Evolutionary conservation across 352 stramenopile species (phyloP), one percentile per base, ranked within the genome.

Genomic region (Pythium apleroticum): DNA sequence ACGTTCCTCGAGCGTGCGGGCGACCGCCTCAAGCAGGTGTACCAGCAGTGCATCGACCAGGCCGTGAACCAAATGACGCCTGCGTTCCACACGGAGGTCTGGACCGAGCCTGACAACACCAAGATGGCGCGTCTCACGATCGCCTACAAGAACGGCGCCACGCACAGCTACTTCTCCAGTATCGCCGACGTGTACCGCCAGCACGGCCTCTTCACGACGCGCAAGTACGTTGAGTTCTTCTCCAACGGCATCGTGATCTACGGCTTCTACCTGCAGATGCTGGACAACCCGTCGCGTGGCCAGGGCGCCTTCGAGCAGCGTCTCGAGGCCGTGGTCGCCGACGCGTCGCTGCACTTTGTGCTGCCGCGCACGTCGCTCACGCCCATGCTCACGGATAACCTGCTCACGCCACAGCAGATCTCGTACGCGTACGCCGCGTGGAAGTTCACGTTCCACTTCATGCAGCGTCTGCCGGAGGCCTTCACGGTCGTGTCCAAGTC

Each of bases 371-470:
- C 86, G 60, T 94, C 86, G 57, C 72, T 94, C 17, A 92, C 86
- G 49, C 86, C 86, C 11, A 90, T 94, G 82, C 74, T 94, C 30
- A 90, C 76, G 22, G 80, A 91, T 57, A 81, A 86, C 57, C 65
- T 91, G 57, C 68, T 94, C 37, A 86, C 72, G 20, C 83, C 86
- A 30, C 84, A 91, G 68, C 78, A 92, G 63, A 91, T 92, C 55
- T 87, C 86, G 49, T 94, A 94, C 74, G 86, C 86, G 10, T 94
- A 94, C 72, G 78, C 86, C 0, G 86, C 86, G 17, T 94, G 86
- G 86, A 94, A 94, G 72, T 94, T 94, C 55, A 89, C 82, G 6
- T 94, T 94, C 72, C 86, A 94, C 74, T 94, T 94, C 71, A 90
- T 94, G 81, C 83, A 91, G 60, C 86, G 86, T 62, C 71, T 94